Base-by-base conservation (phyloP, 306 rosid species). In the Quercus berberidifolia region DNA sequence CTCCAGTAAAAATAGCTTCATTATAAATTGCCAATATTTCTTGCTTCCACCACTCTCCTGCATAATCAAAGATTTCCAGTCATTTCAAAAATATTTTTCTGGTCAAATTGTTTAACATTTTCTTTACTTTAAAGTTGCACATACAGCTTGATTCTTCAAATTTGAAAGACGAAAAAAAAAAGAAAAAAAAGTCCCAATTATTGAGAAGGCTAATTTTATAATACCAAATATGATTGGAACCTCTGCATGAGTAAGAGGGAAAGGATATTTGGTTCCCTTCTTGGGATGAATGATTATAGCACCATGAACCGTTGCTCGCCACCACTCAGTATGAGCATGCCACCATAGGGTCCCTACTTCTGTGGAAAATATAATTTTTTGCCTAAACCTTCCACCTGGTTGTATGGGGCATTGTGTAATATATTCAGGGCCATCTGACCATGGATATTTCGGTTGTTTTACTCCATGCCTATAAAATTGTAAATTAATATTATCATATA, bases 241-340 rank as follows among this genome's bases (percentile, higher is more conserved):
- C 57, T 88, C 79, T 14, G 75, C 87, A 25, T 78, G 26, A 28
- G 92, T 85, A 63, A 72, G 70, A 3, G 88, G 64, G 21, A 88
- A 88, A 7, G 89, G 91, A 41, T 85, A 88, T 1, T 17, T 4
- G 41, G 72, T 12, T 30, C 80, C 49, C 15, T 52, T 58, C 65
- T 52, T 62, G 10, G 97, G 93, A 72, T 80, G 73, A 8, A 91
- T 41, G 38, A 84, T 17, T 46, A 91, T 85, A 60, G 88, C 80
- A 0, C 93, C 93, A 30, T 89, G 88, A 70, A 83, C 93, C 1
- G 91, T 91, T 55, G 91, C 93, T 58, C 92, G 78, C 18, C 76
- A 74, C 93, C 96, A 91, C 5, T 76, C 87, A n/a, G 87, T 87
- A 20, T 91, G 96, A 72, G 90, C 90, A 78, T 91, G 91, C 96